Base-by-base conservation (phyloP, 192 early-diverging fungal species). In the Helicostylum pulchrum region DNA sequence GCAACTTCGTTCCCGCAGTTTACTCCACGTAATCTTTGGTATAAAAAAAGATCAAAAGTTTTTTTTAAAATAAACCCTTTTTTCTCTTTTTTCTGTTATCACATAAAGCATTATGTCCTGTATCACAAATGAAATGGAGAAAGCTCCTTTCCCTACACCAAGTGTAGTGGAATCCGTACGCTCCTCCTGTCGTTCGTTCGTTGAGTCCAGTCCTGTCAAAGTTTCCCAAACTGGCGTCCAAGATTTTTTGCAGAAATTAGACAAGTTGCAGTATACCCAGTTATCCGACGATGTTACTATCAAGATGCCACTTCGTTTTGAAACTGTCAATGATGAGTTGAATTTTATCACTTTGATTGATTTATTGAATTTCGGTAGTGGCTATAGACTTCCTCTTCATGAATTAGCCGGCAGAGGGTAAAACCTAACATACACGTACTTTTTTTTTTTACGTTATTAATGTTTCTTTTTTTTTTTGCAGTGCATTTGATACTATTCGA, bases 281-380 rank as follows among this genome's bases (percentile, higher is more conserved):
- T 65, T 83, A 32, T 70, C 74, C 1, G 64, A 68, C 50, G 76
- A 76, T 77, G 83, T 82, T 36, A 78, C 67, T 53, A 80, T 83
- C 68, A 67, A 57, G 0, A 73, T 95, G 60, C 93, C 93, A 0
- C 79, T 95, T n/a, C 77, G 78, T 42, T 95, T 94, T 55, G 86
- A 88, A 49, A 84, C 77, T 15, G 7, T 85, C 4, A 83, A 87
- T 50, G 83, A 89, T 66, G 91, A 95, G 74, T 62, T 94, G 61
- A 90, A 90, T 64, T 78, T 92, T 44, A 81, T 95, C 17, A 83
- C 84, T 2, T 60, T 93, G 32, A 78, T 90, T 15, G 90, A 87
- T 64, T 67, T 92, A 60, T 80, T 95, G 44, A 85, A 88, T 63
- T 80, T 94, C 60, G 93, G 93, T 20, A 87, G 87, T 50, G 90